These are phyloP conservation scores for apple (Malus domestica) DNA, from an alignment of 306 rosid species.

Conservation along the genomic window DNA sequence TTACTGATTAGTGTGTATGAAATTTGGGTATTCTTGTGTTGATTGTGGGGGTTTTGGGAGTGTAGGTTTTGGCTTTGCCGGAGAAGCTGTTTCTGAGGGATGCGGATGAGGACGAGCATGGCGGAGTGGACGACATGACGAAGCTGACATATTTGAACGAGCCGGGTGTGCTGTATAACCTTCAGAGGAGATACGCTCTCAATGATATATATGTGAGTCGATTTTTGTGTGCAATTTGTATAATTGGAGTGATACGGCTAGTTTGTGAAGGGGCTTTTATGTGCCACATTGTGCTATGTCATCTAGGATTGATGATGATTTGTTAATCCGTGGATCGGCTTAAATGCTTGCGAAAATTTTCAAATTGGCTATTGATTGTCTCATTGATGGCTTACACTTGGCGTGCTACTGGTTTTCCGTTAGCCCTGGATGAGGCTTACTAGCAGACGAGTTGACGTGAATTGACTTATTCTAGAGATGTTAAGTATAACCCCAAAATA, in stretches of 20 bases:
- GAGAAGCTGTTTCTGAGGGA: slow-evolving; percentile 69
- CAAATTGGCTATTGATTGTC: background rate
- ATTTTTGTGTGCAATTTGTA: background rate
- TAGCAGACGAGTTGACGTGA: background rate
- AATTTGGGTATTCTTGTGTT: background rate
- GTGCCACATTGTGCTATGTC: background rate
- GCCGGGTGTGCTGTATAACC: slow-evolving; percentile 91
- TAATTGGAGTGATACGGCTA: background rate
- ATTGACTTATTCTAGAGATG: background rate
- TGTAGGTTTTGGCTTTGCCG: slow-evolving; percentile 46
- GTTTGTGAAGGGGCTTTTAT: background rate
- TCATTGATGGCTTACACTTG: background rate
- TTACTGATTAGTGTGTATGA: background rate
- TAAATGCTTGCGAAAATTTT: background rate
- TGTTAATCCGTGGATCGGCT: background rate
- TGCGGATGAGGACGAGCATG: slow-evolving; percentile 92
- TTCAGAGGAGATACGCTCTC: slow-evolving; percentile 78
- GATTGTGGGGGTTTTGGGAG: background rate
- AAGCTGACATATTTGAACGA: slow-evolving; percentile 83
- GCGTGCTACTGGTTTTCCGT: background rate
- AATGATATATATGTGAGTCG: slow-evolving; percentile 89
- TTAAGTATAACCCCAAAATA: background rate
- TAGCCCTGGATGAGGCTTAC: background rate
- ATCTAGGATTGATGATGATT: background rate
- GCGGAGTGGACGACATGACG: slow-evolving; percentile 95